A percentile compares a stretch with the other conserved stretches of the same genome.
Conservation (phyloP, 495 filamentous ascomycete genomes). For the Hypoxylon trugodes region DNA sequence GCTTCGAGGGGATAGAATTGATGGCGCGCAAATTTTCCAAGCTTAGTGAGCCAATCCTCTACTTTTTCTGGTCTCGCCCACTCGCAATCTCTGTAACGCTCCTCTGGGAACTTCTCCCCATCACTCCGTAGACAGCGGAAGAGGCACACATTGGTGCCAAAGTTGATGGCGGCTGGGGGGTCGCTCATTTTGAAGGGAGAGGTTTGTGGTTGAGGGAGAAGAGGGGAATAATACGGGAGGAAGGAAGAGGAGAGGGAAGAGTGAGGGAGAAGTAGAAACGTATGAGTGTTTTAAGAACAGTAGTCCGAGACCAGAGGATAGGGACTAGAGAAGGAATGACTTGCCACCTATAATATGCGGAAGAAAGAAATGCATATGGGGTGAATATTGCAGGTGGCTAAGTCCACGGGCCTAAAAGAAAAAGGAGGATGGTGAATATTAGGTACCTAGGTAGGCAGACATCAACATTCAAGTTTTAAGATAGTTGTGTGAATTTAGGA, state of each 20-base stretch:
- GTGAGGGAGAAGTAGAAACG: too few species aligned
- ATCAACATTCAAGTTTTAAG: too few species aligned
- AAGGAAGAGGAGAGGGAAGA: neutral
- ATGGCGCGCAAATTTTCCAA: constrained; percentile 10
- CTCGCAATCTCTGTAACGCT: neutral
- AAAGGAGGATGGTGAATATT: too few species aligned
- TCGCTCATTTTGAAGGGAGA: neutral
- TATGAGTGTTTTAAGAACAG: neutral
- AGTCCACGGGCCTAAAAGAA: too few species aligned
- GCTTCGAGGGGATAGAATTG: constrained; percentile 19
- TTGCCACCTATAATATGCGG: too few species aligned
- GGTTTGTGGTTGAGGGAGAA: neutral
- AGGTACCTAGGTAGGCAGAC: too few species aligned
- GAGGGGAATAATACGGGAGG: neutral
- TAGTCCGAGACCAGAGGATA: too few species aligned
- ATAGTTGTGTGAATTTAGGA: too few species aligned
- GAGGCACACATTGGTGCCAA: neutral
- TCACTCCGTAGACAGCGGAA: constrained; percentile 3
- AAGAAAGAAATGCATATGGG: too few species aligned
- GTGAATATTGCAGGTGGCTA: too few species aligned
- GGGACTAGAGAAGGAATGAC: too few species aligned
- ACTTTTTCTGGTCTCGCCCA: neutral
- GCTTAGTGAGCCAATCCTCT: neutral
- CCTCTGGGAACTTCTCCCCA: neutral
- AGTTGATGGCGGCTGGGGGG: neutral